Percentiles rank a stretch among this genome's conserved stretches.
Evolutionary conservation across 345 rosid species (phyloP).

Genomic region (Noccaea bulbosa): DNA sequence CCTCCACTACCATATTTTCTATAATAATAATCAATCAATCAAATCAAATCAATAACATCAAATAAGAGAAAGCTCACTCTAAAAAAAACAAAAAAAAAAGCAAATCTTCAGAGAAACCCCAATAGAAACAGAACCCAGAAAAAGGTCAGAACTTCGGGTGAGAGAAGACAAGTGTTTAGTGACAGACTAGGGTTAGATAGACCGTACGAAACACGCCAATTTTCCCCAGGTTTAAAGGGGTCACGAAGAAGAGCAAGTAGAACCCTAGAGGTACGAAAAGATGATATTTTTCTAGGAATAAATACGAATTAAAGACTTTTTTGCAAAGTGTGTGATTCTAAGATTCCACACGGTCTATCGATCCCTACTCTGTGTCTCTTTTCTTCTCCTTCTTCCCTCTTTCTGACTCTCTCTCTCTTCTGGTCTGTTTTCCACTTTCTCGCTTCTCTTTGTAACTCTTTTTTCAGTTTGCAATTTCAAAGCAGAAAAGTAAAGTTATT

Average conservation of each 20-base stretch:
- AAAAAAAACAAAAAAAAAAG: background rate
- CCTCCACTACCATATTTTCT: conserved; percentile 52
- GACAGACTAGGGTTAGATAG: conserved; percentile 76
- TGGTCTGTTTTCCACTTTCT: conserved; percentile 39
- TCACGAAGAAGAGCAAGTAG: conserved; percentile 41
- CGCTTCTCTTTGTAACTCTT: conserved; percentile 1
- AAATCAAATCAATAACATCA: background rate
- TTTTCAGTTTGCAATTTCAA: background rate
- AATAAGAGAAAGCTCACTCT: conserved; percentile 1
- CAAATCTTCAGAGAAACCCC: conserved; percentile 2
- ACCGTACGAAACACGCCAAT: conserved; percentile 82
- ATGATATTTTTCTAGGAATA: background rate
- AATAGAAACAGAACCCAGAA: conserved; percentile 10
- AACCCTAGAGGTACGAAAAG: conserved; percentile 18
- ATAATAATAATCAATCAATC: background rate
- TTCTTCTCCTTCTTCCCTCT: conserved; percentile 30
- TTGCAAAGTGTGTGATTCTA: conserved; percentile 56
- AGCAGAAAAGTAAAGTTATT: background rate
- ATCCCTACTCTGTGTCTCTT: conserved; percentile 48
- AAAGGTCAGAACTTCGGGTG: conserved; percentile 15
- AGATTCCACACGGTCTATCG: conserved; percentile 80
- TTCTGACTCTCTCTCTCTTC: conserved; percentile 24
- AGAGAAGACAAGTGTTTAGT: conserved; percentile 37
- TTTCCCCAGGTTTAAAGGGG: conserved; percentile 39
- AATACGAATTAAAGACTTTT: background rate